A percentile compares a stretch with the other conserved stretches of the same genome.
Conservation (phyloP, 345 rosid species). For the Stellera chamaejasme region DNA sequence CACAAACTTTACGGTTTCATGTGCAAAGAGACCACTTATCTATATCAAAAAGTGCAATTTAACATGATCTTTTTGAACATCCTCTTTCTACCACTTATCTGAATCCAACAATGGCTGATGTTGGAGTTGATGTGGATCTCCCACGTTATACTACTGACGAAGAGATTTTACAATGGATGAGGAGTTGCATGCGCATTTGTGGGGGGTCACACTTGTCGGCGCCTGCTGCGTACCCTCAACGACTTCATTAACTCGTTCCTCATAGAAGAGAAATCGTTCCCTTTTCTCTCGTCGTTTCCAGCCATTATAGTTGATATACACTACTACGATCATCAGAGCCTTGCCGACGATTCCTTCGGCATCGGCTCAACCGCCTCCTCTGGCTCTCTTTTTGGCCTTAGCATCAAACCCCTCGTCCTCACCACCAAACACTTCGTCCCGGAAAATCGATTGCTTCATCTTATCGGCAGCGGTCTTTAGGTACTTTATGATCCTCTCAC, state of each 20-base stretch:
- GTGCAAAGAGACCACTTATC: too few species aligned
- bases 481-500: constrained; percentile 47
- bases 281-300: too few species aligned
- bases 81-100: too few species aligned
- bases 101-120: too few species aligned
- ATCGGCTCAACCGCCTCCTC: constrained; percentile 21
- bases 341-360: constrained; percentile 78
- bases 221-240: constrained; percentile 11
- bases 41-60: too few species aligned
- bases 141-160: too few species aligned
- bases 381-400: constrained; percentile 14
- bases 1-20: too few species aligned
- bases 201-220: constrained; percentile 29
- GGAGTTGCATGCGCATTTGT: too few species aligned
- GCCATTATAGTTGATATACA: neutral
- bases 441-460: constrained; percentile 34
- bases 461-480: constrained; percentile 40
- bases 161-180: too few species aligned
- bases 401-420: constrained; percentile 12
- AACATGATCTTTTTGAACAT: too few species aligned
- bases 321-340: constrained; percentile 25
- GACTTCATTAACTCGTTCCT: constrained; percentile 22
- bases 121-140: too few species aligned
- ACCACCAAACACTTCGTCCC: constrained; percentile 20
- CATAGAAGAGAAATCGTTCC: constrained; percentile 23